These are phyloP conservation scores for Hyaloscypha bicolor DNA, from an alignment of 495 filamentous ascomycete genomes.

Conservation along the genomic window DNA sequence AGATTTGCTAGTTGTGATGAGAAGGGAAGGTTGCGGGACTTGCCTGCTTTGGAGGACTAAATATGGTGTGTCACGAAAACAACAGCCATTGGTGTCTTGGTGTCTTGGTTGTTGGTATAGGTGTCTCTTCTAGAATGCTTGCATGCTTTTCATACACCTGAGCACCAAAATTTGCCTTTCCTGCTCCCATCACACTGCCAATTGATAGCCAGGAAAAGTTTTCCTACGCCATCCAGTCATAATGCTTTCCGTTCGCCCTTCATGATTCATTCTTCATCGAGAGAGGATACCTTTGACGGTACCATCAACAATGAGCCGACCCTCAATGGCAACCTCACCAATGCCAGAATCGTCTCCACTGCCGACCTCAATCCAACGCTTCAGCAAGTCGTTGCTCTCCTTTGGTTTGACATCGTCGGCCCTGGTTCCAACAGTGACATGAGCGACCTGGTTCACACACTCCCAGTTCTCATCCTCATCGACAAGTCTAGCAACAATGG, in stretches of 20 bases:
- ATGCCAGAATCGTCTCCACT: slow-evolving; percentile 48
- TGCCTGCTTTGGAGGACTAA: slow-evolving; percentile 22
- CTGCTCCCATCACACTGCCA: neutral
- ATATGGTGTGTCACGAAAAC: too few species aligned
- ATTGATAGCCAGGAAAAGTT: neutral
- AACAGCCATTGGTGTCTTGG: too few species aligned
- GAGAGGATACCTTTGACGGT: slow-evolving; percentile 30
- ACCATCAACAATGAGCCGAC: slow-evolving; percentile 30
- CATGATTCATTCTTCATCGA: slow-evolving; percentile 11
- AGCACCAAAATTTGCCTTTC: neutral
- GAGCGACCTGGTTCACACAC: slow-evolving; percentile 77
- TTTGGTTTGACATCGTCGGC: slow-evolving; percentile 76
- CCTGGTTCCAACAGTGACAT: slow-evolving; percentile 87
- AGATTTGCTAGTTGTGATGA: slow-evolving; percentile 44
- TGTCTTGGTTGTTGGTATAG: neutral
- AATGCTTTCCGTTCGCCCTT: neutral
- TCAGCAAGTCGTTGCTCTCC: slow-evolving; percentile 87
- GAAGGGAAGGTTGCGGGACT: slow-evolving; percentile 36
- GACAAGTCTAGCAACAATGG: slow-evolving; percentile 75
- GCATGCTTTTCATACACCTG: neutral
- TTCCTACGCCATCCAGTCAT: neutral
- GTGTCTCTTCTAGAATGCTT: neutral
- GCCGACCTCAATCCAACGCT: slow-evolving; percentile 61
- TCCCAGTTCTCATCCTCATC: slow-evolving; percentile 53
- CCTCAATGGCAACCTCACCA: slow-evolving; percentile 49